Conservation (phyloP, 176 grass and related monocot genomes). For the Oryza meridionalis region DNA sequence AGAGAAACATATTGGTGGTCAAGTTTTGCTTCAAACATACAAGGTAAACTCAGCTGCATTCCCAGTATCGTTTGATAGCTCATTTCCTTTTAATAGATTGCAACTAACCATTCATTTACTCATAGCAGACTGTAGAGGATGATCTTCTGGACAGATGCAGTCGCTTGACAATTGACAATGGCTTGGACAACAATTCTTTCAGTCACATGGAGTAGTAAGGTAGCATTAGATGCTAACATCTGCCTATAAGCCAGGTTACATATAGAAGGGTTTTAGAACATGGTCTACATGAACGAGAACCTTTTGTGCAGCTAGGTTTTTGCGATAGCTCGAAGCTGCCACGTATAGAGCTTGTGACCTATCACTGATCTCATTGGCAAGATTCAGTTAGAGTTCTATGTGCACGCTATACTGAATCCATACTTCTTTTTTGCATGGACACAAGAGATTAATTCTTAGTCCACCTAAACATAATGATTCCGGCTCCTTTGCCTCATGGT, state of each 20-base stretch:
- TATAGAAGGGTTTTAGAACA: constrained; percentile 46
- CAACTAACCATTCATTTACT: constrained; percentile 12
- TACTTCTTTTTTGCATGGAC: too few species aligned
- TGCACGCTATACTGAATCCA: not conserved
- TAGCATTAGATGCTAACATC: constrained; percentile 26
- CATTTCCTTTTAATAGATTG: not conserved
- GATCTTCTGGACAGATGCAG: constrained; percentile 58
- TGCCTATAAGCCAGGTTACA: constrained; percentile 40
- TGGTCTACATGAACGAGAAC: constrained; percentile 3
- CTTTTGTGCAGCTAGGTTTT: constrained; percentile 41
- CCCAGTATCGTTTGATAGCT: not conserved
- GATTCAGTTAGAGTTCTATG: constrained; percentile 25
- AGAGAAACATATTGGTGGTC: constrained; percentile 49
- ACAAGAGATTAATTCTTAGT: not conserved
- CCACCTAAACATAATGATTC: constrained; percentile 6
- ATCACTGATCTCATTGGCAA: not conserved
- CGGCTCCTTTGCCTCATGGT: constrained; percentile 7
- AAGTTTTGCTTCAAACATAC: constrained; percentile 61
- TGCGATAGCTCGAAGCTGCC: constrained; percentile 36
- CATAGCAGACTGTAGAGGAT: constrained; percentile 51
- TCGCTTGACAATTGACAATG: constrained; percentile 43
- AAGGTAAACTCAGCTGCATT: constrained; percentile 41
- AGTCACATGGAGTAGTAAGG: constrained; percentile 33
- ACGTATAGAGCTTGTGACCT: constrained; percentile 16
- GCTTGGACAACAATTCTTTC: constrained; percentile 19